Conservation (phyloP, 495 filamentous ascomycete genomes). For the Viridothelium virens region DNA sequence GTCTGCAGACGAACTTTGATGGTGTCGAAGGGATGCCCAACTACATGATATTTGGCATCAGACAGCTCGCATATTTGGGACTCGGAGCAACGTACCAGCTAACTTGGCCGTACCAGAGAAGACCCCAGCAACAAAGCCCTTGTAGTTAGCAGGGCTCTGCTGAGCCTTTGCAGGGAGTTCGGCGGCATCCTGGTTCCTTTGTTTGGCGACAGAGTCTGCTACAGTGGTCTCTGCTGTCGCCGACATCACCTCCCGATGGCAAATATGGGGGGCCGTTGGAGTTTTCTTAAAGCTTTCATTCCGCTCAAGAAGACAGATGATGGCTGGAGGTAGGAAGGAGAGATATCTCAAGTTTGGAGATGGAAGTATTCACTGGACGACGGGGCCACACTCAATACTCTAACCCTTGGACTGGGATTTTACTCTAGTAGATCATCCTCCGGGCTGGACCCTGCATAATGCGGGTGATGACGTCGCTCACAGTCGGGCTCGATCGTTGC, state of each 20-base stretch:
- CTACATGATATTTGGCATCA: slow-evolving; percentile 31
- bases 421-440: neutral
- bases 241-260: slow-evolving; percentile 8
- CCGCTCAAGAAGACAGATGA: slow-evolving; percentile 1
- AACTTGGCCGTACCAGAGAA: slow-evolving; percentile 91
- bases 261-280: neutral
- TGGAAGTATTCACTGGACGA: neutral
- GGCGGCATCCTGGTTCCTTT: slow-evolving; percentile 14
- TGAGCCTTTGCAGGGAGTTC: slow-evolving; percentile 9
- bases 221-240: slow-evolving; percentile 11
- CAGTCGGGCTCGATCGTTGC: neutral
- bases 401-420: neutral
- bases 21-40: slow-evolving; percentile 83
- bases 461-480: slow-evolving; percentile 5
- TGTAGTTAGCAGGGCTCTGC: slow-evolving; percentile 49
- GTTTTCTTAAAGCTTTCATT: neutral
- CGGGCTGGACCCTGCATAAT: slow-evolving; percentile 2
- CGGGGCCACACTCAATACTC: no score
- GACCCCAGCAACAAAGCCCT: slow-evolving; percentile 88
- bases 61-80: neutral
- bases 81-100: slow-evolving; percentile 49
- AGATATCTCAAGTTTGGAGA: neutral
- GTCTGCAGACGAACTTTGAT: slow-evolving; percentile 95
- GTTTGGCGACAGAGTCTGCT: slow-evolving; percentile 7
- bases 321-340: neutral